phyloP scores from a whole-genome alignment of 225 moss, liverwort and hornwort genomes.

The Pseudoscleropodium purum region DNA sequence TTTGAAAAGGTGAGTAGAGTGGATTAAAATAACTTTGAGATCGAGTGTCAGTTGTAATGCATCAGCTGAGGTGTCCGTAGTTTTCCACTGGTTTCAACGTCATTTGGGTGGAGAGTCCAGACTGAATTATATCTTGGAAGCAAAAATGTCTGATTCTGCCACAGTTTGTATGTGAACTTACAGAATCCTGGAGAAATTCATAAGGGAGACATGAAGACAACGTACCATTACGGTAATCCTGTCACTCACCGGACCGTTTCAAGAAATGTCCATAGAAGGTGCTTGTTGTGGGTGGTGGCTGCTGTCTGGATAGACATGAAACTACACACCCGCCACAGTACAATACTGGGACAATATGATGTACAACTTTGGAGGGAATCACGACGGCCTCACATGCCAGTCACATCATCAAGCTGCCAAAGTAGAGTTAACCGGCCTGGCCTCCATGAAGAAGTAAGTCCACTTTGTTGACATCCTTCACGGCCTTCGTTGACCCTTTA shows the following conservation, averaged over 20 bases:
- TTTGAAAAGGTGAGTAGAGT: background rate
- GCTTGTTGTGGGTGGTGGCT: background rate
- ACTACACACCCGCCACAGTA: background rate
- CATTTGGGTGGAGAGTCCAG: background rate
- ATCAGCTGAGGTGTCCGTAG: background rate
- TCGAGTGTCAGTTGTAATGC: background rate
- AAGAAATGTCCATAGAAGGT: background rate
- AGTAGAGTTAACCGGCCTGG: background rate
- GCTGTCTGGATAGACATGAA: background rate
- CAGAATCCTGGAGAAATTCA: background rate
- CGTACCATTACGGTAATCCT: background rate
- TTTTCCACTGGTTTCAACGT: background rate
- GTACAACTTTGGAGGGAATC: background rate
- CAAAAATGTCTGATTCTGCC: background rate
- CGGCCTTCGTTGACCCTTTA: background rate
- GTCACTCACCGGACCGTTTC: background rate
- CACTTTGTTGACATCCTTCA: slow-evolving; percentile 23
- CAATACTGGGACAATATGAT: background rate
- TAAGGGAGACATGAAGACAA: background rate
- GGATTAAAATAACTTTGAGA: background rate
- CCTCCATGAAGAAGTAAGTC: background rate
- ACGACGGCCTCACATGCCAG: background rate
- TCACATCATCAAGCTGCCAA: background rate
- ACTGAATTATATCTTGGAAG: background rate
- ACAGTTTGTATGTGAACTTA: background rate